Conservation (phyloP, 108 stramenopile genomes). For the Nitzschia sp. region DNA sequence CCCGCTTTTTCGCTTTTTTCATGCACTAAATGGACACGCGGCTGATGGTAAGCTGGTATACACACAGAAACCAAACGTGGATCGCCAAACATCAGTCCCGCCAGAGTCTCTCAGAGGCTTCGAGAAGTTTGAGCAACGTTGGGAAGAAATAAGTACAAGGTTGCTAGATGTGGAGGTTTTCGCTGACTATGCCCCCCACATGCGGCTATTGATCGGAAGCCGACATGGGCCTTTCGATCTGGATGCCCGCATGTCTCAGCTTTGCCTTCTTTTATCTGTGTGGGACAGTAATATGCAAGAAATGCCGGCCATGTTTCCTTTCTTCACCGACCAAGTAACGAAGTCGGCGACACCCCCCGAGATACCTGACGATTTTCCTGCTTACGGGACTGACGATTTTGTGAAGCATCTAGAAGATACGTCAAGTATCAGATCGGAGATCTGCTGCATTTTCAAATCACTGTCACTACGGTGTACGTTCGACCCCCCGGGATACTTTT, state of each 20-base stretch:
- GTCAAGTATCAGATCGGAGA: slow-evolving; percentile 34
- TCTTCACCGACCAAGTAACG: slow-evolving; percentile 39
- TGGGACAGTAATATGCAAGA: slow-evolving; percentile 89
- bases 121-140: slow-evolving; percentile 35
- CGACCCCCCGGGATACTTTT: slow-evolving; percentile 54
- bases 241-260: slow-evolving; percentile 69
- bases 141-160: slow-evolving; percentile 65
- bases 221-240: slow-evolving; percentile 32
- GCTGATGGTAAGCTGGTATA: slow-evolving; percentile 45
- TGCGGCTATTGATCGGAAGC: slow-evolving; percentile 58
- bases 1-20: slow-evolving; percentile 34
- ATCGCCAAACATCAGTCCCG: not conserved
- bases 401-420: slow-evolving; percentile 34
- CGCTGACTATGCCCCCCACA: slow-evolving; percentile 59
- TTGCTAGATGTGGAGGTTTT: slow-evolving; percentile 49
- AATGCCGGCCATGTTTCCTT: slow-evolving; percentile 74
- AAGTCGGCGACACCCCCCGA: slow-evolving; percentile 42
- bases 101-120: slow-evolving; percentile 17
- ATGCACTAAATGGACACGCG: slow-evolving; percentile 42
- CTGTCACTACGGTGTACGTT: slow-evolving; percentile 59
- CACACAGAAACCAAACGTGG: slow-evolving; percentile 2
- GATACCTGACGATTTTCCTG: slow-evolving; percentile 60
- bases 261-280: slow-evolving; percentile 71
- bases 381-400: slow-evolving; percentile 72
- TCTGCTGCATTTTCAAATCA: slow-evolving; percentile 47